Evolutionary conservation across 1,284 basidiomycete genomes (phyloP).

Genomic region (Cryptococcus depauperatus): DNA sequence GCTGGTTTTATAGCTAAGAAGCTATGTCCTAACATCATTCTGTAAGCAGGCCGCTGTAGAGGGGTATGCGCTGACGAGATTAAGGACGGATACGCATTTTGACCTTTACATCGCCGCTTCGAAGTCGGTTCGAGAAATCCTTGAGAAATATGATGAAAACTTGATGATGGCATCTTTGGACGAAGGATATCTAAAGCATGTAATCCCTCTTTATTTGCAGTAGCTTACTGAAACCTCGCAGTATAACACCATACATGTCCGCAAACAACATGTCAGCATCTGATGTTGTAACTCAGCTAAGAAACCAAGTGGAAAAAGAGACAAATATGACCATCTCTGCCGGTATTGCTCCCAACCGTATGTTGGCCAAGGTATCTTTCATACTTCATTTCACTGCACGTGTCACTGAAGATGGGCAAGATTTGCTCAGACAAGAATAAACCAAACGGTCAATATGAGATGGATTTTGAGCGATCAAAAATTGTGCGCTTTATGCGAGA

Average conservation of each 20-base stretch:
- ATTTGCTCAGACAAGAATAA: constrained; percentile 96
- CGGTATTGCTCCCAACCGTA: constrained; percentile 70
- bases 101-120: constrained; percentile 67
- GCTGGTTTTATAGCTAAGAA: constrained; percentile 87
- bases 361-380: constrained; percentile 65
- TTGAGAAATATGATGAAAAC: constrained; percentile 64
- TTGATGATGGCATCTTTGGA: constrained; percentile 75
- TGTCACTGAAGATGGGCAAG: constrained; percentile 44
- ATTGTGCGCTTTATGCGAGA: constrained; percentile 58
- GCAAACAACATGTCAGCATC: constrained; percentile 58
- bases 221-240: constrained; percentile 3
- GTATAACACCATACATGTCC: constrained; percentile 56
- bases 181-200: constrained; percentile 80
- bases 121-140: constrained; percentile 36
- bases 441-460: constrained; percentile 80
- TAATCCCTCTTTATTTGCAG: background rate
- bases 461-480: constrained; percentile 57
- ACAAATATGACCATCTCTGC: constrained; percentile 86
- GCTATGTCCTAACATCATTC: constrained; percentile 82
- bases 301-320: constrained; percentile 60
- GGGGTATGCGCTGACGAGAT: constrained; percentile 43
- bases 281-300: constrained; percentile 69
- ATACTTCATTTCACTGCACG: background rate
- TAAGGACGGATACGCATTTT: constrained; percentile 49
- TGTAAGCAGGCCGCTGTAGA: constrained; percentile 41